Evolutionary conservation across 2,329 filamentous ascomycete species (phyloP).

Genomic region (Ophiostoma himal-ulmi): DNA sequence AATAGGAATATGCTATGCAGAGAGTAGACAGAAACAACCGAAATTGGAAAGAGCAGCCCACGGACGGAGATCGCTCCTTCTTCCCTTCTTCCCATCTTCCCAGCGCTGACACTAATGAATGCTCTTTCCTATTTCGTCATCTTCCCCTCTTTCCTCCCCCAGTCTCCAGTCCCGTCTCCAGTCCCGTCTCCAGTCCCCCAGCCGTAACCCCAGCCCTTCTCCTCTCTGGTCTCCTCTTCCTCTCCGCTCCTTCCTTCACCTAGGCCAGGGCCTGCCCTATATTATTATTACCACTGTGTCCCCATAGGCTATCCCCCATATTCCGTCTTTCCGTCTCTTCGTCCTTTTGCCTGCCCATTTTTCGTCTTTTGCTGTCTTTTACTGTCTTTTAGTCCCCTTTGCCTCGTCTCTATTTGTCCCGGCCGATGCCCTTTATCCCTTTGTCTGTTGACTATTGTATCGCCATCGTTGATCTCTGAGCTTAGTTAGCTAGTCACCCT

Average conservation of each 20-base stretch:
- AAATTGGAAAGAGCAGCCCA: neutral
- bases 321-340: neutral
- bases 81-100: neutral
- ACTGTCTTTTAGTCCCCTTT: too few relatives aligned
- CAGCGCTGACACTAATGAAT: neutral
- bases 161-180: neutral
- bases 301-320: neutral
- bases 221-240: neutral
- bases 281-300: constrained; percentile 1
- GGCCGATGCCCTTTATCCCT: neutral
- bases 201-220: constrained; percentile 1
- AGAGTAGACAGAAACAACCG: too few relatives aligned
- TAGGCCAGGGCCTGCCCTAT: neutral
- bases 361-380: neutral
- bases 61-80: neutral
- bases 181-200: neutral
- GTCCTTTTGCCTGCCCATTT: too few relatives aligned
- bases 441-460: neutral
- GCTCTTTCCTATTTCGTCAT: neutral
- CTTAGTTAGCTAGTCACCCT: neutral
- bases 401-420: neutral
- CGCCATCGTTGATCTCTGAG: neutral
- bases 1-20: too few relatives aligned
- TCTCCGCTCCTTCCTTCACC: neutral
- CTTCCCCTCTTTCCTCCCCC: neutral